These are phyloP conservation scores for Linnemannia hyalina DNA, from an alignment of 192 early-diverging fungal species.

Conservation along the genomic window DNA sequence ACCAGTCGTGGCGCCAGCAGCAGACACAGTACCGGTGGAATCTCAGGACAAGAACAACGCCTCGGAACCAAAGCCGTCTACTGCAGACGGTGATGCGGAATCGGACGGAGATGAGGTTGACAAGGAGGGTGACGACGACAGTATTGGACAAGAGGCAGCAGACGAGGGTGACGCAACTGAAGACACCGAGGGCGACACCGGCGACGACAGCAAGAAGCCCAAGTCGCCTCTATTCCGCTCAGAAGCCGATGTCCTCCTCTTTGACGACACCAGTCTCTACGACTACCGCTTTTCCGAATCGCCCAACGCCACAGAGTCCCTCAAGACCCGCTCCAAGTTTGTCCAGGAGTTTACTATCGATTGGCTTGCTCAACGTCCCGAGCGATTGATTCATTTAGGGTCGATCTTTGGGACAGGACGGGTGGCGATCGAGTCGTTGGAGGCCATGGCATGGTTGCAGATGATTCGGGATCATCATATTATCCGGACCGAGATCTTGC, in stretches of 20 bases:
- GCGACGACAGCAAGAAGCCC: conserved; percentile 16
- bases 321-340: conserved; percentile 39
- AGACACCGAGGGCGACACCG: neutral
- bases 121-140: neutral
- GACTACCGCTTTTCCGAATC: conserved; percentile 62
- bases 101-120: conserved; percentile 1
- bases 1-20: neutral
- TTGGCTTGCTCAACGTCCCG: conserved; percentile 49
- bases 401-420: conserved; percentile 62
- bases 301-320: conserved; percentile 29
- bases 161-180: neutral
- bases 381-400: conserved; percentile 61
- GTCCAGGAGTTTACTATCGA: conserved; percentile 53
- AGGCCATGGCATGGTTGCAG: conserved; percentile 29
- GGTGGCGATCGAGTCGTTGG: conserved; percentile 52
- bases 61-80: neutral
- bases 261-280: conserved; percentile 57
- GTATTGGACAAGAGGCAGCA: too few relatives aligned
- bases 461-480: conserved; percentile 44
- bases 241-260: conserved; percentile 42
- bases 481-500: conserved; percentile 52
- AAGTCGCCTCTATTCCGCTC: conserved; percentile 26
- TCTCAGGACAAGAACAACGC: neutral
- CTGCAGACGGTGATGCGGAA: neutral
- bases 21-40: neutral